These are phyloP conservation scores for Pluteus cervinus DNA, from an alignment of 768 basidiomycete species.

Conservation along the genomic window DNA sequence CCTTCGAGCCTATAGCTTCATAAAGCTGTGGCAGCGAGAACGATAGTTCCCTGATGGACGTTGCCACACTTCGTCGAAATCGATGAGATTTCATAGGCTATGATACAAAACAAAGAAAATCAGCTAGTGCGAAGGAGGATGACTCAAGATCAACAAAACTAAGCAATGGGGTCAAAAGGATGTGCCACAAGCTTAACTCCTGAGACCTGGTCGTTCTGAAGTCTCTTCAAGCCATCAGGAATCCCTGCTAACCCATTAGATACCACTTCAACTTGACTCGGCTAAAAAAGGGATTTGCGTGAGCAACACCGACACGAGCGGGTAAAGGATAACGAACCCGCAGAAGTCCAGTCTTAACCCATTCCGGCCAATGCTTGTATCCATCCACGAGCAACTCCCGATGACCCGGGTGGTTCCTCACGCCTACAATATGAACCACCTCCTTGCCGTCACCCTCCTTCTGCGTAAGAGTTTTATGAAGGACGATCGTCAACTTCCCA, in stretches of 20 bases:
- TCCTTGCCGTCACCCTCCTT: conserved; percentile 10
- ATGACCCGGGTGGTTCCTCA: conserved; percentile 7
- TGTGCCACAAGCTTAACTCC: conserved; percentile 38
- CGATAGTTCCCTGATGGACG: too few species aligned
- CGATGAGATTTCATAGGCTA: too few species aligned
- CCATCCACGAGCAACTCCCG: conserved; percentile 7
- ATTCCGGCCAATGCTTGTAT: conserved; percentile 10
- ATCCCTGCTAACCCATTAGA: conserved; percentile 39
- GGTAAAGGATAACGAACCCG: conserved; percentile 7
- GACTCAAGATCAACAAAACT: too few species aligned
- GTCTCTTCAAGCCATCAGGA: conserved; percentile 30
- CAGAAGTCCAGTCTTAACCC: conserved; percentile 15
- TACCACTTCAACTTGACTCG: conserved; percentile 36
- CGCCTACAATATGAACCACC: conserved; percentile 3
- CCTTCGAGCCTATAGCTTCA: too few species aligned
- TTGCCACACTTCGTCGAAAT: too few species aligned
- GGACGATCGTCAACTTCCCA: too few species aligned
- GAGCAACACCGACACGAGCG: background rate
- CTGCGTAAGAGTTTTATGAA: conserved; percentile 17
- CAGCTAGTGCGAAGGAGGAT: too few species aligned
- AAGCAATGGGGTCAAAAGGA: too few species aligned
- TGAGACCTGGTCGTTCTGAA: conserved; percentile 34
- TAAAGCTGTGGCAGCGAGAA: too few species aligned
- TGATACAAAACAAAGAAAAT: too few species aligned
- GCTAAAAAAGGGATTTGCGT: conserved; percentile 19